A percentile compares a stretch with the other conserved stretches of the same genome.
Evolutionary conservation across 176 grass and related monocot genomes (phyloP).

Genomic region (Avena eriantha): DNA sequence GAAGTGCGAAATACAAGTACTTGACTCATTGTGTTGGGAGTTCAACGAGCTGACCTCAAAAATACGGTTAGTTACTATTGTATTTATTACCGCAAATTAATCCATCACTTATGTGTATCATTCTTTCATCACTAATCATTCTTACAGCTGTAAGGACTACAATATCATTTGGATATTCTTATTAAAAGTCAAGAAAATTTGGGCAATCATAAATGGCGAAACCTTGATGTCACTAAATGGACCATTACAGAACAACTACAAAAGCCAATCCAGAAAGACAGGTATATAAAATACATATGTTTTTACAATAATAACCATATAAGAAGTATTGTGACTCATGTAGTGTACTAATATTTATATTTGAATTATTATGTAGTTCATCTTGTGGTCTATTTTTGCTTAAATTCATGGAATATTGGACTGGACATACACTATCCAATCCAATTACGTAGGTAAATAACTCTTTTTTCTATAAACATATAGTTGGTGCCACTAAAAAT

Average conservation of each 20-base stretch:
- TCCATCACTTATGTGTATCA: neutral
- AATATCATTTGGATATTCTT: slow-evolving; percentile 9
- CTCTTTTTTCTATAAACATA: too few species aligned
- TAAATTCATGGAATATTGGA: neutral
- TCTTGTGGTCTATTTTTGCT: neutral
- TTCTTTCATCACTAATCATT: neutral
- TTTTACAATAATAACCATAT: too few species aligned
- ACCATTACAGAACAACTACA: neutral
- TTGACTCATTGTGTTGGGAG: neutral
- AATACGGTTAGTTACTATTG: neutral
- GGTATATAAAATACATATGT: neutral
- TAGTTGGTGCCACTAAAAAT: too few species aligned
- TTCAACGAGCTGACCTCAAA: neutral
- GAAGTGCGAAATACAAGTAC: neutral
- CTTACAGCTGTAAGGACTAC: neutral
- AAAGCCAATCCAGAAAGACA: neutral
- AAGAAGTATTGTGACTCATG: neutral
- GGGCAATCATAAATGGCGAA: too few species aligned
- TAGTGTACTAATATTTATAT: neutral
- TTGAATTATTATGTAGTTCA: neutral
- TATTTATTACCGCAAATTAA: neutral
- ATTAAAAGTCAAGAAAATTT: neutral
- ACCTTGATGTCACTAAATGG: neutral
- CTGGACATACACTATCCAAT: too few species aligned
- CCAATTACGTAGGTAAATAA: too few species aligned